These are phyloP conservation scores for Tetrahymena borealis DNA, from an alignment of 73 alveolate species.

Conservation along the genomic window DNA sequence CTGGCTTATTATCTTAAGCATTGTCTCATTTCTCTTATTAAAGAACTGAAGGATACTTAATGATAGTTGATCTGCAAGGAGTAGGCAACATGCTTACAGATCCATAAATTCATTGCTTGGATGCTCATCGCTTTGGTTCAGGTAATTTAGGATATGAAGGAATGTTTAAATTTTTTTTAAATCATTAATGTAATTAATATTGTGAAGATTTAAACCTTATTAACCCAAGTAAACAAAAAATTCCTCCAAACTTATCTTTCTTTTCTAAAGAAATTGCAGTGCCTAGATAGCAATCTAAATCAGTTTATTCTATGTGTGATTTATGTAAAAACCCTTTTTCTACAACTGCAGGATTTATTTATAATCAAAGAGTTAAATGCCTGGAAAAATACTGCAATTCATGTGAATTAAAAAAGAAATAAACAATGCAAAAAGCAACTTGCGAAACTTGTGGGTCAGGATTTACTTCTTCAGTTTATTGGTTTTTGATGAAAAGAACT, in stretches of 20 bases:
- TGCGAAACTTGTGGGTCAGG: constrained; percentile 50
- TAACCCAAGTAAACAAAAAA: constrained; percentile 25
- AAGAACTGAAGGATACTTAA: constrained; percentile 38
- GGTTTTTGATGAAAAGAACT: constrained; percentile 41
- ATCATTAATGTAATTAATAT: constrained; percentile 54
- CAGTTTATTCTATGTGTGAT: constrained; percentile 42
- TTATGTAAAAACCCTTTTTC: constrained; percentile 53
- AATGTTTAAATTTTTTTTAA: constrained; percentile 46
- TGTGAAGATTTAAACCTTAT: constrained; percentile 49
- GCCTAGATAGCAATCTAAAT: neutral
- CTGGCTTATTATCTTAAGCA: constrained; percentile 33
- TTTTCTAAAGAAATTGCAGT: neutral
- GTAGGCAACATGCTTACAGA: constrained; percentile 24
- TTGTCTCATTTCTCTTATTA: constrained; percentile 51
- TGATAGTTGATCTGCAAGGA: constrained; percentile 45
- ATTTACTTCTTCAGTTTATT: constrained; percentile 48
- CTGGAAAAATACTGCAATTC: constrained; percentile 43
- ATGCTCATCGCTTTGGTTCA: constrained; percentile 39
- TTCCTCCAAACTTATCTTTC: neutral
- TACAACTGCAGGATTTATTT: constrained; percentile 25
- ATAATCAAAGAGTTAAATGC: constrained; percentile 9
- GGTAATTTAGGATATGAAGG: constrained; percentile 47
- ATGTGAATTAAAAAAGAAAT: constrained; percentile 41
- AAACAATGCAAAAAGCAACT: constrained; percentile 22
- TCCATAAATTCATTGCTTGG: constrained; percentile 41